Evolutionary conservation across 495 filamentous ascomycete genomes (phyloP).

Genomic region (Terfezia claveryi): DNA sequence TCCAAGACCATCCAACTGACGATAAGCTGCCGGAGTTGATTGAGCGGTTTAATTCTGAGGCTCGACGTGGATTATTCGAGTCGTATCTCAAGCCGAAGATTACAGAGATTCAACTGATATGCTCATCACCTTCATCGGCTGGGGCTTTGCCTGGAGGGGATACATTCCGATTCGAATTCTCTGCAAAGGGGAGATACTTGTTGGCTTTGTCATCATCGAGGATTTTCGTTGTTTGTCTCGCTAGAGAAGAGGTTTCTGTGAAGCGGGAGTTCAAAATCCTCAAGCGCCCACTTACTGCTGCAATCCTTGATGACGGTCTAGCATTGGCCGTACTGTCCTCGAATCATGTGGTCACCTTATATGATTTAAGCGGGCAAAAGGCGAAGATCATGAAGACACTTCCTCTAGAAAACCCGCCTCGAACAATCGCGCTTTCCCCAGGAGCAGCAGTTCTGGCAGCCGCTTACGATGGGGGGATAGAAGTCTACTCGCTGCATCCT

Average conservation of each 20-base stretch:
- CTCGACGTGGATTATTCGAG: constrained; percentile 61
- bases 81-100: constrained; percentile 47
- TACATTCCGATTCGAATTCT: constrained; percentile 64
- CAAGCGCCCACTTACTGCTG: constrained; percentile 51
- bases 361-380: constrained; percentile 38
- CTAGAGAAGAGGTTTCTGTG: constrained; percentile 33
- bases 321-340: constrained; percentile 59
- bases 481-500: constrained; percentile 53
- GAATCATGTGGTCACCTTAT: constrained; percentile 63
- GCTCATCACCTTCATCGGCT: constrained; percentile 60
- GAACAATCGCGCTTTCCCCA: constrained; percentile 58
- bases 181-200: constrained; percentile 46
- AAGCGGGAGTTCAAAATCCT: constrained; percentile 60
- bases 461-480: constrained; percentile 70
- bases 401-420: constrained; percentile 50
- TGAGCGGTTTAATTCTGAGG: constrained; percentile 42
- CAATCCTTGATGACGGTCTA: constrained; percentile 58
- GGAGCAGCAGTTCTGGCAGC: constrained; percentile 62
- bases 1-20: constrained; percentile 25
- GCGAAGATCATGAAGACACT: constrained; percentile 47
- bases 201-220: constrained; percentile 71
- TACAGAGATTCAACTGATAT: constrained; percentile 57
- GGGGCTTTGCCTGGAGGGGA: constrained; percentile 62
- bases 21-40: constrained; percentile 39
- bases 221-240: constrained; percentile 55